These are phyloP conservation scores for Tetraselmis chui DNA, from an alignment of 139 green algal genomes.

Conservation along the genomic window DNA sequence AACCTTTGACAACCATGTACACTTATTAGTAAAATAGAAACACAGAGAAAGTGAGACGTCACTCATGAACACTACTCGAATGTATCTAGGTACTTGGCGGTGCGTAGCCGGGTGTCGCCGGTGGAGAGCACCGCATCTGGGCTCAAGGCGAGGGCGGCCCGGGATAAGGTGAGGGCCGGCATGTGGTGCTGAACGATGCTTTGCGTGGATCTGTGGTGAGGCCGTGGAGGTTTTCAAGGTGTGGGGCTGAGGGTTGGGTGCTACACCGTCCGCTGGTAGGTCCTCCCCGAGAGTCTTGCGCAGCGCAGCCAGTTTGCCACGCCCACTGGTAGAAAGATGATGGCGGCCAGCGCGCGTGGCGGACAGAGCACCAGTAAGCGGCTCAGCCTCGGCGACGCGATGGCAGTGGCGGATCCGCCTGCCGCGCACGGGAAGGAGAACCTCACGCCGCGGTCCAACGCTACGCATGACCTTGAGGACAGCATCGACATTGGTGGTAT, in stretches of 20 bases:
- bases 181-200: too few relatives aligned
- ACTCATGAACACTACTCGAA: too few relatives aligned
- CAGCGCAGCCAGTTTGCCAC: neutral
- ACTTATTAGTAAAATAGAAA: too few relatives aligned
- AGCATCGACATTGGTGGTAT: too few relatives aligned
- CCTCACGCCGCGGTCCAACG: neutral
- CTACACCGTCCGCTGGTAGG: too few relatives aligned
- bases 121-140: neutral
- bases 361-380: neutral
- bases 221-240: too few relatives aligned
- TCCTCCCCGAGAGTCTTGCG: neutral
- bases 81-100: constrained; percentile 34
- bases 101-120: constrained; percentile 9
- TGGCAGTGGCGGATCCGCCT: neutral
- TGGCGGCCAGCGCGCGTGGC: neutral
- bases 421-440: neutral
- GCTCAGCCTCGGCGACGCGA: neutral
- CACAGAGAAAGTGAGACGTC: too few relatives aligned
- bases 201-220: too few relatives aligned
- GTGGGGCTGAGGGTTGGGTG: too few relatives aligned
- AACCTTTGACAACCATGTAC: too few relatives aligned
- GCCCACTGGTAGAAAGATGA: neutral
- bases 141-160: neutral
- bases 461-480: too few relatives aligned
- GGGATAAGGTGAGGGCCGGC: neutral